Percentiles rank a stretch among this genome's conserved stretches.
These are phyloP conservation scores for Xanthoparmelia taractica DNA, from an alignment of 495 filamentous ascomycete genomes.

Conservation along the genomic window DNA sequence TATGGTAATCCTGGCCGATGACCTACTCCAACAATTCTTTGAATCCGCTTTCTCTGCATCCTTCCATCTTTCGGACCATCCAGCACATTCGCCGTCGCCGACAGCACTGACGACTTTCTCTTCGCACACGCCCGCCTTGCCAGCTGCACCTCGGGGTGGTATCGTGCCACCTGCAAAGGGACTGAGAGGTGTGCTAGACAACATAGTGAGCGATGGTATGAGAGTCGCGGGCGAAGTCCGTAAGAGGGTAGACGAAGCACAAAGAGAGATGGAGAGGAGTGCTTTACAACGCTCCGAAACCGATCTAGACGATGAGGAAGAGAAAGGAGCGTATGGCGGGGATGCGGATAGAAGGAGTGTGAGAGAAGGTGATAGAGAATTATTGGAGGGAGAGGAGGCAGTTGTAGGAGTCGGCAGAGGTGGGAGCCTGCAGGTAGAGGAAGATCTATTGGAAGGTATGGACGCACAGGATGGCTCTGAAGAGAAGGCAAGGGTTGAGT, in stretches of 20 bases:
- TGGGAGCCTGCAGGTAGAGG: constrained; percentile 16
- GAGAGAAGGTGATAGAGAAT: constrained; percentile 63
- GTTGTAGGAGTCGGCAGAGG: constrained; percentile 42
- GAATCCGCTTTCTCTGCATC: constrained; percentile 69
- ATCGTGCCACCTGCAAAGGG: constrained; percentile 64
- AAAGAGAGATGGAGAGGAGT: constrained; percentile 74
- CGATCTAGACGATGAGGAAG: constrained; percentile 65
- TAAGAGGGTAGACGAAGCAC: constrained; percentile 87
- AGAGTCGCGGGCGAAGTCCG: constrained; percentile 86
- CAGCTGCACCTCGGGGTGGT: constrained; percentile 34
- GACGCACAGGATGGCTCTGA: constrained; percentile 11
- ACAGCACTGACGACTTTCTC: constrained; percentile 60
- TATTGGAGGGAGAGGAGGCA: constrained; percentile 73
- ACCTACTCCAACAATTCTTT: constrained; percentile 92
- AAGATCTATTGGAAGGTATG: constrained; percentile 19
- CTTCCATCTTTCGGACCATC: constrained; percentile 54
- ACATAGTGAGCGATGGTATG: constrained; percentile 95
- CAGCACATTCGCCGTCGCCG: constrained; percentile 31
- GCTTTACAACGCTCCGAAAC: constrained; percentile 54
- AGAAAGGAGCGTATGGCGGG: constrained; percentile 35
- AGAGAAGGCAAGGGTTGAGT: constrained; percentile 28
- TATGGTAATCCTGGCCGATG: constrained; percentile 96
- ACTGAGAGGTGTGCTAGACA: constrained; percentile 85
- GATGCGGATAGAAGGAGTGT: constrained; percentile 56
- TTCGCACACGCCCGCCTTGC: constrained; percentile 48